These are phyloP conservation scores for Tanacetum coccineum DNA, from an alignment of 129 eudicot genomes.

Conservation along the genomic window DNA sequence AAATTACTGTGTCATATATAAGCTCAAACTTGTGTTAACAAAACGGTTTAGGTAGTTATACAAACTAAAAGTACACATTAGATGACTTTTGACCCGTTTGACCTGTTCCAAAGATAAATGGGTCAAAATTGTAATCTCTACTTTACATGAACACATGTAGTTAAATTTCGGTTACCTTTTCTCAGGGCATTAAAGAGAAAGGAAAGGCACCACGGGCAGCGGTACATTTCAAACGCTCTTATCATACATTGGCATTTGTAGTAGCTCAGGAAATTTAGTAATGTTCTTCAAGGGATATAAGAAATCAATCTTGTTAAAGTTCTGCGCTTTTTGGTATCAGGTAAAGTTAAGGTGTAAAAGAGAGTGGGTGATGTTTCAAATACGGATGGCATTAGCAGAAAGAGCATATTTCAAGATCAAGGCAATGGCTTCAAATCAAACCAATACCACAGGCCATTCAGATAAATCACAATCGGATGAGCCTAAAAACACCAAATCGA, in stretches of 20 bases:
- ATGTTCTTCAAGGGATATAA: background rate
- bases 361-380: no score
- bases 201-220: slow-evolving; percentile 63
- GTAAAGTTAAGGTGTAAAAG: no score
- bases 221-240: slow-evolving; percentile 39
- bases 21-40: background rate
- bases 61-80: background rate
- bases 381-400: slow-evolving; percentile 53
- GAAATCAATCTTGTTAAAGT: background rate
- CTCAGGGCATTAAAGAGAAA: slow-evolving; percentile 49
- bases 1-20: background rate
- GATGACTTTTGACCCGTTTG: background rate
- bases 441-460: slow-evolving; percentile 31
- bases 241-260: slow-evolving; percentile 1
- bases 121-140: background rate
- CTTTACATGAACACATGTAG: background rate
- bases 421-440: slow-evolving; percentile 37
- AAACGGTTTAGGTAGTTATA: background rate
- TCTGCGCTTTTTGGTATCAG: no score
- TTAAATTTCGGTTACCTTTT: background rate
- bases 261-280: no score
- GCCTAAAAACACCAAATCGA: no score
- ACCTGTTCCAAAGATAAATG: background rate
- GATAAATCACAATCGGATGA: slow-evolving; percentile 10
- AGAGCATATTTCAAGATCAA: slow-evolving; percentile 35